Evolutionary conservation across 75 land plant genomes (phyloP).

Genomic region (Chamaecyparis obtusa): DNA sequence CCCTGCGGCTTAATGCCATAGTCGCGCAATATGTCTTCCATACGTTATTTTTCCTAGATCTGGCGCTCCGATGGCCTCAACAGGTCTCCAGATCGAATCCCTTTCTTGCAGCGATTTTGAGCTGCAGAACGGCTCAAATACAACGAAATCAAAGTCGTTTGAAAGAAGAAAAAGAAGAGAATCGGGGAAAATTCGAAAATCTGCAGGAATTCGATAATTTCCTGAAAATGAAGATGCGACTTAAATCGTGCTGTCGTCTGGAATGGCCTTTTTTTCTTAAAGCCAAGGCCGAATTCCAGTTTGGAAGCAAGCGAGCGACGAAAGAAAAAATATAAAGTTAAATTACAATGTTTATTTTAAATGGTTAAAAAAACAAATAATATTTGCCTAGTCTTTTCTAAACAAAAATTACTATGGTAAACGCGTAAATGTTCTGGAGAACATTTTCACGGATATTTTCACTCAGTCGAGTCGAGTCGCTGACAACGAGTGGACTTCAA

Average conservation of each 20-base stretch:
- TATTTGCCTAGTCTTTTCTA: neutral
- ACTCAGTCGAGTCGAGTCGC: neutral
- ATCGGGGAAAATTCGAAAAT: neutral
- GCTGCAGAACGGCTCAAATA: neutral
- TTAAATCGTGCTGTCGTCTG: neutral
- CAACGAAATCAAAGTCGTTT: neutral
- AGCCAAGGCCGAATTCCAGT: neutral
- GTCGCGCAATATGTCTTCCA: constrained; percentile 20
- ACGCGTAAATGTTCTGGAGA: neutral
- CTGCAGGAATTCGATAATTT: neutral
- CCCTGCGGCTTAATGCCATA: constrained; percentile 75
- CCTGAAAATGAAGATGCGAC: neutral
- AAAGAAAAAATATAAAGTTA: neutral
- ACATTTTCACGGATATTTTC: neutral
- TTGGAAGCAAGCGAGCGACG: neutral
- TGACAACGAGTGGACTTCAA: neutral
- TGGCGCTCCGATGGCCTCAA: neutral
- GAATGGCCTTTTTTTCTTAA: neutral
- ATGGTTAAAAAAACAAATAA: neutral
- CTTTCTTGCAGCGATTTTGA: neutral
- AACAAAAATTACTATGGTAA: neutral
- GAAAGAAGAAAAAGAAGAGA: neutral
- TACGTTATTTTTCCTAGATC: neutral
- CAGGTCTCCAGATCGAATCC: neutral
- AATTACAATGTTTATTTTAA: neutral